Evolutionary conservation across 768 basidiomycete genomes (phyloP).

Genomic region (Phlebiopsis flavidoalba): DNA sequence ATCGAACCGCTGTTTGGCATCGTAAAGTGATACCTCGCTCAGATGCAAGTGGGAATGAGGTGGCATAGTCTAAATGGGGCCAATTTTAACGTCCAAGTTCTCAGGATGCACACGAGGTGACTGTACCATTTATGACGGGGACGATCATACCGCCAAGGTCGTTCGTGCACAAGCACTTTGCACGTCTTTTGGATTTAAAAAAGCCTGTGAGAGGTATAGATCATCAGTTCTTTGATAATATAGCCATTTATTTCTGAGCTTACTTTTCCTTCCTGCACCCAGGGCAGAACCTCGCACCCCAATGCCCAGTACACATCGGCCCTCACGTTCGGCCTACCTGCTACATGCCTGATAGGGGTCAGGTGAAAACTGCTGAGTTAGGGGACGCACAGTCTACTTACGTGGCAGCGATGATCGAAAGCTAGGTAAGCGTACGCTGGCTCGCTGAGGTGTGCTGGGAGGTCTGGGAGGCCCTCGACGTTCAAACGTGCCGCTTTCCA

Average conservation of each 20-base stretch:
- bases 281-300: neutral
- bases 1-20: neutral
- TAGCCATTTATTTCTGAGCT: too few species aligned
- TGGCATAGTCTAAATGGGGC: neutral
- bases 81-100: neutral
- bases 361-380: neutral
- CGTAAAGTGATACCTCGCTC: neutral
- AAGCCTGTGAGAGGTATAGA: neutral
- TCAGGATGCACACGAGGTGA: neutral
- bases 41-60: neutral
- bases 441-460: slow-evolving; percentile 7
- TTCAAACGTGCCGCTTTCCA: slow-evolving; percentile 5
- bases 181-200: neutral
- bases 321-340: neutral
- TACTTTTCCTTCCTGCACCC: neutral
- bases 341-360: neutral
- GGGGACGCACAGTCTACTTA: neutral
- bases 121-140: neutral
- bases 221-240: neutral
- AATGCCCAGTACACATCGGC: neutral
- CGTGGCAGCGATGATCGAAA: slow-evolving; percentile 7
- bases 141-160: neutral
- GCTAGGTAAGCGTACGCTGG: slow-evolving; percentile 9
- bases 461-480: neutral
- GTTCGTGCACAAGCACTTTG: too few species aligned